Conservation (phyloP, 257 asterid species). For the Przewalskia tangutica region DNA sequence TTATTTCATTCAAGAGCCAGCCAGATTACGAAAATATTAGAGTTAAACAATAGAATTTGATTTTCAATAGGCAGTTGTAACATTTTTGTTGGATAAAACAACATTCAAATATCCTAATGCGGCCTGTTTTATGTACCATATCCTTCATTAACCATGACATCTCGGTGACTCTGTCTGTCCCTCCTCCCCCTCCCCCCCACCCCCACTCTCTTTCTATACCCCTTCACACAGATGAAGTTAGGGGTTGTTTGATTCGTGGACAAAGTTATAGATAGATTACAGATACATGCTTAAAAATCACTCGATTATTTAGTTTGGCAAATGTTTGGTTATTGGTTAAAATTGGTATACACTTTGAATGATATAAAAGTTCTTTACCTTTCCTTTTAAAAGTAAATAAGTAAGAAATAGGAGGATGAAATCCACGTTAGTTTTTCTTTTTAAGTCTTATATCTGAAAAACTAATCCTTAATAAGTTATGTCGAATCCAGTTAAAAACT, state of each 20-base stretch:
- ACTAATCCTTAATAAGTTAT: neutral
- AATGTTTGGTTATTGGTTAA: neutral
- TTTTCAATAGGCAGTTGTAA: neutral
- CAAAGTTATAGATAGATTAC: neutral
- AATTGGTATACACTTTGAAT: neutral
- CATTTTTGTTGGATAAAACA: neutral
- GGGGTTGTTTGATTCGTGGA: neutral
- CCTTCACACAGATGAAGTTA: neutral
- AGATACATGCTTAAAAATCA: neutral
- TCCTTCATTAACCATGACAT: neutral
- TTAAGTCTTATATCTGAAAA: neutral
- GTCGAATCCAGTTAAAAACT: neutral
- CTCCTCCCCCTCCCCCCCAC: neutral
- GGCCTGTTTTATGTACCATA: neutral
- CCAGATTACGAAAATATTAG: neutral
- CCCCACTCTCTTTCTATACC: neutral
- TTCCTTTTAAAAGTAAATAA: neutral
- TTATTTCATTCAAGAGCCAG: neutral
- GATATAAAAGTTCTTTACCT: neutral
- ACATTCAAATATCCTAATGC: neutral
- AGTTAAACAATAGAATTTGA: neutral
- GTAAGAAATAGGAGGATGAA: neutral
- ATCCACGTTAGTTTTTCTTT: neutral
- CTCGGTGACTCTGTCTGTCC: neutral
- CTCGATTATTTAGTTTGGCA: neutral